phyloP scores from a whole-genome alignment of 2,329 filamentous ascomycete species.

The Onygenales sp. region DNA sequence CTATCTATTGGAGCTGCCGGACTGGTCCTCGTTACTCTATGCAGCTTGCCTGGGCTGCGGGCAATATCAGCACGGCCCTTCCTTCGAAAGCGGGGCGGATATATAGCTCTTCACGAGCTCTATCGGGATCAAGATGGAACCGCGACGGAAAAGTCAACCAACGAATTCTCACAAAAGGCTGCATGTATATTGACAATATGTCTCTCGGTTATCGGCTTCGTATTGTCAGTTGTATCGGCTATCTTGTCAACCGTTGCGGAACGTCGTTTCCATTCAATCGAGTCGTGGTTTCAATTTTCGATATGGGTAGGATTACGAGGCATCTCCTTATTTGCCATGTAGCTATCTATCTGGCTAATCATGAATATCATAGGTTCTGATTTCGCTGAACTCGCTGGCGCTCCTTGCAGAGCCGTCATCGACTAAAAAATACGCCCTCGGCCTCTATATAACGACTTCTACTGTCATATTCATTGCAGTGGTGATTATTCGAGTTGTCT shows the following conservation, averaged over 20 bases:
- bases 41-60: slow-evolving; percentile 5
- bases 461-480: slow-evolving; percentile 18
- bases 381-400: slow-evolving; percentile 24
- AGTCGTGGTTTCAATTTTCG: slow-evolving; percentile 52
- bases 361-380: slow-evolving; percentile 15
- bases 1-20: slow-evolving; percentile 4
- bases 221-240: slow-evolving; percentile 47
- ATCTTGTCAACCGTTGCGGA: slow-evolving; percentile 36
- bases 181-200: slow-evolving; percentile 48
- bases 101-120: slow-evolving; percentile 24
- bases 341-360: neutral
- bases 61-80: slow-evolving; percentile 4
- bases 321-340: neutral
- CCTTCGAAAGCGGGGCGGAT: slow-evolving; percentile 11
- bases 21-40: neutral
- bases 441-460: slow-evolving; percentile 21
- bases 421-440: slow-evolving; percentile 22
- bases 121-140: slow-evolving; percentile 64
- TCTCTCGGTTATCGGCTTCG: slow-evolving; percentile 46
- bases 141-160: slow-evolving; percentile 54
- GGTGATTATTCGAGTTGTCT: slow-evolving; percentile 15
- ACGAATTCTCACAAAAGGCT: slow-evolving; percentile 51
- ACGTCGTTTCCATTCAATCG: slow-evolving; percentile 26
- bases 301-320: slow-evolving; percentile 46
- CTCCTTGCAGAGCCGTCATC: slow-evolving; percentile 26